Evolutionary conservation across 73 alveolate genomes (phyloP).

Genomic region (Tetrahymena thermophila): DNA sequence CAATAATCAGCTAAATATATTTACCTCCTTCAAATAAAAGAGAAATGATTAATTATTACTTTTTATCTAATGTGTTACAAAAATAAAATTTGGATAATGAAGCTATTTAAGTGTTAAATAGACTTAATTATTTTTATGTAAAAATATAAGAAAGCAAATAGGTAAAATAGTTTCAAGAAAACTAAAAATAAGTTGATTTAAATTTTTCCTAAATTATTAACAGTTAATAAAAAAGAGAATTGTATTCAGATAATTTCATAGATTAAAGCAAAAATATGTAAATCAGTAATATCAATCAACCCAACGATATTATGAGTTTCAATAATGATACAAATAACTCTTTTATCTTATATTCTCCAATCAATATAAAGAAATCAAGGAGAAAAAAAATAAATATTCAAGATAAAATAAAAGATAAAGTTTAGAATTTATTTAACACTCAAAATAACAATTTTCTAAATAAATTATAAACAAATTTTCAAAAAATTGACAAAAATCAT

Average conservation of each 20-base stretch:
- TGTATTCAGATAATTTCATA: too few species aligned
- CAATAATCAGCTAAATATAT: neutral
- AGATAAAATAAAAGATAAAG: too few species aligned
- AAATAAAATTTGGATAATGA: neutral
- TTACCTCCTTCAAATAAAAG: neutral
- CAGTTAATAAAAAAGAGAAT: neutral
- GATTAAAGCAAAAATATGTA: neutral
- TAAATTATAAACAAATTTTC: too few species aligned
- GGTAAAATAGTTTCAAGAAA: neutral
- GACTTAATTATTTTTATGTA: neutral
- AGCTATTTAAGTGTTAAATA: neutral
- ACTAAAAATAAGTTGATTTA: too few species aligned
- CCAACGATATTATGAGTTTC: neutral
- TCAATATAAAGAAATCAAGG: neutral
- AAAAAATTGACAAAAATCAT: too few species aligned
- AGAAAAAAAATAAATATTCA: too few species aligned
- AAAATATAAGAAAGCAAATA: neutral
- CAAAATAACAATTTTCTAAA: too few species aligned
- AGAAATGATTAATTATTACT: neutral
- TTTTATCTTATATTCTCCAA: neutral
- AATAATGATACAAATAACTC: neutral
- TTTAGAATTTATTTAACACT: too few species aligned
- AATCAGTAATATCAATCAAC: too few species aligned
- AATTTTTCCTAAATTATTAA: neutral
- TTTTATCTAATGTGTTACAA: neutral